These are phyloP conservation scores for Chenopodium album DNA, from an alignment of 148 eudicot genomes.

Conservation along the genomic window DNA sequence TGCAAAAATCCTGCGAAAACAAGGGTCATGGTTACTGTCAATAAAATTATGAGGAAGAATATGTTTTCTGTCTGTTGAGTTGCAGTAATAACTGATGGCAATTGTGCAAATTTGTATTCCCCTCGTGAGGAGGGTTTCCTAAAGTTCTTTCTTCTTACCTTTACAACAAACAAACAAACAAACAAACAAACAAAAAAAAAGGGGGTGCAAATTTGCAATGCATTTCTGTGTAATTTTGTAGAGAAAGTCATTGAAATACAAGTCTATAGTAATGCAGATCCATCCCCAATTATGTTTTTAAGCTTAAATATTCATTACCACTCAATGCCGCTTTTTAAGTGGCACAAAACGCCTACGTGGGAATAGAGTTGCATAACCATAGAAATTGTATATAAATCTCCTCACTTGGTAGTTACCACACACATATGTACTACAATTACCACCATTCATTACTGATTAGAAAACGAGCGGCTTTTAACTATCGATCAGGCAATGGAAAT, in stretches of 20 bases:
- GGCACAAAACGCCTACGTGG: no score
- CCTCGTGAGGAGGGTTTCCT: no score
- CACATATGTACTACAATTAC: background rate
- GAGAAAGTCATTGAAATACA: background rate
- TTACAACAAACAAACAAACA: no score
- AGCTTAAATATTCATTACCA: background rate
- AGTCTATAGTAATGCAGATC: background rate
- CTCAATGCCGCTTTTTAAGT: background rate
- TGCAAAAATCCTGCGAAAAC: slow-evolving; percentile 15
- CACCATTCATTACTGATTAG: background rate
- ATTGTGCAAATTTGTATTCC: no score
- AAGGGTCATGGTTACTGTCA: background rate
- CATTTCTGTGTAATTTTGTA: background rate
- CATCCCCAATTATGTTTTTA: background rate
- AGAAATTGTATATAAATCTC: background rate
- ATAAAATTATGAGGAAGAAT: background rate
- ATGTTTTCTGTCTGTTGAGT: background rate
- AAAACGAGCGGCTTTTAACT: background rate
- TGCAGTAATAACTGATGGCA: background rate
- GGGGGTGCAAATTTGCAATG: background rate
- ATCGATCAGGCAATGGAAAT: background rate
- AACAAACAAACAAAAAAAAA: no score
- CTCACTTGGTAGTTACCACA: background rate
- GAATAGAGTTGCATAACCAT: background rate
- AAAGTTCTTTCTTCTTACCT: no score